Evolutionary conservation across 345 rosid species (phyloP), one percentile per base, ranked within the genome.

Genomic region (Adansonia digitata): DNA sequence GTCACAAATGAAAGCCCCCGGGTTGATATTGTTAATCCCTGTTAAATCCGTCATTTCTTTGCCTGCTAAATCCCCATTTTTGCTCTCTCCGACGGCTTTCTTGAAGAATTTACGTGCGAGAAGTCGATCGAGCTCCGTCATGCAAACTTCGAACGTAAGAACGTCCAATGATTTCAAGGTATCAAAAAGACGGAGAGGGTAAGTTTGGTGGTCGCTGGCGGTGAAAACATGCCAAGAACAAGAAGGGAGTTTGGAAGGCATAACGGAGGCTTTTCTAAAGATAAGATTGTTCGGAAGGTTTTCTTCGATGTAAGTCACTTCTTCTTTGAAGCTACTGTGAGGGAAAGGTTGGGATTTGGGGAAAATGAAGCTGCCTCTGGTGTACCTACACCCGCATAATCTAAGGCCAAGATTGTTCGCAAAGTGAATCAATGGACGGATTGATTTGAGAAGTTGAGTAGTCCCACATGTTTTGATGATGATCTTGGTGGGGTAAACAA

Each of bases 391-490:
- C 5, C 82, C 78, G 74, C 85, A 83, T 52, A 89, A 52, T 1
- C 85, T 72, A 76, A 92, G 97, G 79, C 87, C 86, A 11, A 93
- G 89, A 71, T 78, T 77, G 59, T 71, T 77, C 0, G 98, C 97
- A 9, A 85, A 81, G 71, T 76, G 80, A 60, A 95, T 53, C 79
- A 95, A 83, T 17, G 98, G 98, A 71, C 87, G 88, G 89, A 95
- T 82, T 55, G 98, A 91, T 85, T 90, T 90, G 75, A 95, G 93
- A 40, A 95, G 92, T 78, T 91, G 96, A n/a, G 99, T 95, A 48
- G 99, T 93, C 81, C 99, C 99, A 71, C 99, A 95, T 10, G 99
- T 95, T 81, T 95, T 95, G 88, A 95, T 93, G 77, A 95, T 87
- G 85, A 95, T 86, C 81, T 90, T 95, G 35, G 93, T 89, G 46